Evolutionary conservation across 1,139 yeast genomes (phyloP), one percentile per base, ranked within the genome.

Genomic region (Yamadazyma blattariae): DNA sequence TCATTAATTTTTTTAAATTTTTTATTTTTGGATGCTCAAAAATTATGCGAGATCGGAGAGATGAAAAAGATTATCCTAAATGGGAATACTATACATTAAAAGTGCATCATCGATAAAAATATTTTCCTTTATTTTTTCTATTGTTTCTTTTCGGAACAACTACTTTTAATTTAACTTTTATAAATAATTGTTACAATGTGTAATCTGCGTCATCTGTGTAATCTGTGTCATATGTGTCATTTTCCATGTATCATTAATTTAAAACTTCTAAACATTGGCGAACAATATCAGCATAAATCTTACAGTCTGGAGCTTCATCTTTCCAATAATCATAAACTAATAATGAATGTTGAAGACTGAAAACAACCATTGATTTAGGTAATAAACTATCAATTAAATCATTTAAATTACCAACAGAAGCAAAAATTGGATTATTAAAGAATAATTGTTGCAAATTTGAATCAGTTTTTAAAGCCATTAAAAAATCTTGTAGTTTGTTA

Each of bases 311-410:
- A 33, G 62, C 48, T 40, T 67, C 72, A 18, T 54, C 60, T 42
- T 57, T 56, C 71, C 71, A 67, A 44, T 67, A 67, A 22, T 61
- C 56, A 34, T 58, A 57, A 15, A 64, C 52, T 31, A 62, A 47
- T 21, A 59, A 39, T 2, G 61, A 48, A 43, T 64, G 67, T 38
- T 64, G 65, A 40, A 64, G 54, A 29, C 52, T 49, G 7, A 52
- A 50, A 13, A 50, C 39, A 33, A 64, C 36, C 12, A 52, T 46
- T 19, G 57, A 54, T 24, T 50, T 54, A 5, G 64, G 57, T 36
- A 62, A 40, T 11, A 63, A 35, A 7, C 34, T 24, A 10, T 45
- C 47, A 1, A 46, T n/a, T 2, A 44, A 19, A 19, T 37, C 47
- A 11, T 39, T 34, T n/a, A 45, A 27, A 28, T 42, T 38, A 4